Evolutionary conservation across 2,329 filamentous ascomycete species (phyloP).

Genomic region (Tolypocladium nubicola): DNA sequence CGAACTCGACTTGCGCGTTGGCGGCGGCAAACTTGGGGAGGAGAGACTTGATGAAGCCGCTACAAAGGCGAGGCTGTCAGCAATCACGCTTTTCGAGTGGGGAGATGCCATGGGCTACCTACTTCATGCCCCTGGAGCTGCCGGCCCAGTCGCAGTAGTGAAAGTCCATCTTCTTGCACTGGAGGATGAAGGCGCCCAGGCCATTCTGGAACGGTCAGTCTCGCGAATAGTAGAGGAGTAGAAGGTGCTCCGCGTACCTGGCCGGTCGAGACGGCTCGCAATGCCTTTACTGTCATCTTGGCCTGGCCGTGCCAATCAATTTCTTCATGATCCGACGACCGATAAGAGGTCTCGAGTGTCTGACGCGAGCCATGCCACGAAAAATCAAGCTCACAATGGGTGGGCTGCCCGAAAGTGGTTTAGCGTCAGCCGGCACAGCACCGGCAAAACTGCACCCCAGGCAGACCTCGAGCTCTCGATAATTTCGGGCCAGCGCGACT

Average conservation of each 20-base stretch:
- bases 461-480: slow-evolving; percentile 3
- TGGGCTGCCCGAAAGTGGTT: slow-evolving; percentile 9
- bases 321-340: slow-evolving; percentile 16
- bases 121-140: slow-evolving; percentile 94
- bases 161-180: slow-evolving; percentile 92
- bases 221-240: not conserved
- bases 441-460: slow-evolving; percentile 10
- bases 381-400: slow-evolving; percentile 3
- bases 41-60: slow-evolving; percentile 68
- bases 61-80: slow-evolving; percentile 22
- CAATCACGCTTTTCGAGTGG: not conserved
- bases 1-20: slow-evolving; percentile 86
- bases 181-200: slow-evolving; percentile 90
- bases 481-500: slow-evolving; percentile 6
- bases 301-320: slow-evolving; percentile 16
- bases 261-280: slow-evolving; percentile 41
- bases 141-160: slow-evolving; percentile 97
- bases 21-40: slow-evolving; percentile 68
- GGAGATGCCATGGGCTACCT: slow-evolving; percentile 16
- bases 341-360: slow-evolving; percentile 8
- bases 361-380: not conserved
- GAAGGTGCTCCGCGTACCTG: slow-evolving; percentile 30
- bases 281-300: slow-evolving; percentile 45
- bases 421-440: slow-evolving; percentile 13
- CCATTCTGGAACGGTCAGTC: slow-evolving; percentile 59